Conservation (phyloP, 1,139 yeast genomes). For the Hemisphaericaspora xylofermentans region DNA sequence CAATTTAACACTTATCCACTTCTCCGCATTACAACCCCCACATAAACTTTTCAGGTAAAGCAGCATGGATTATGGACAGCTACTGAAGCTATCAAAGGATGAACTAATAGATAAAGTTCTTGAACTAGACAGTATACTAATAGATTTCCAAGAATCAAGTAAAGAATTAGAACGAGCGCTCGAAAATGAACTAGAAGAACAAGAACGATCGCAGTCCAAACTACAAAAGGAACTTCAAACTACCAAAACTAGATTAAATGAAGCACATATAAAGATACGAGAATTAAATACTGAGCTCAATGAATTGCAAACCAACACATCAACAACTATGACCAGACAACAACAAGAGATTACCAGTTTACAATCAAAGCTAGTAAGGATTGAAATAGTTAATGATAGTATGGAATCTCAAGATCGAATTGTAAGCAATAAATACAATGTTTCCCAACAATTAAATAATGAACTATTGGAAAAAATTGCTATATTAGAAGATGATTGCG, state of each 20-base stretch:
- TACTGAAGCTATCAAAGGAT: slow-evolving; percentile 20
- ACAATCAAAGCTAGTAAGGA: slow-evolving; percentile 34
- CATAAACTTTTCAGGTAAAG: neutral
- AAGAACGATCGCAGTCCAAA: slow-evolving; percentile 28
- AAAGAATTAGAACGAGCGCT: slow-evolving; percentile 45
- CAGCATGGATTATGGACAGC: slow-evolving; percentile 7
- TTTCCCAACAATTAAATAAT: slow-evolving; percentile 39
- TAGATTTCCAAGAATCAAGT: slow-evolving; percentile 45
- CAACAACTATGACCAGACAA: slow-evolving; percentile 17
- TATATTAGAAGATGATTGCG: slow-evolving; percentile 40
- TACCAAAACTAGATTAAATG: slow-evolving; percentile 9
- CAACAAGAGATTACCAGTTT: slow-evolving; percentile 25
- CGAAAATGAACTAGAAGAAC: slow-evolving; percentile 40
- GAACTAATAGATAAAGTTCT: slow-evolving; percentile 30
- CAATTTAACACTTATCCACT: neutral
- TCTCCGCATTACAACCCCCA: neutral
- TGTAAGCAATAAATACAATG: slow-evolving; percentile 29
- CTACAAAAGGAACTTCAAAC: slow-evolving; percentile 16
- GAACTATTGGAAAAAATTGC: slow-evolving; percentile 45
- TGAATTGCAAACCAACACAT: slow-evolving; percentile 20
- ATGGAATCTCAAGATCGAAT: slow-evolving; percentile 43
- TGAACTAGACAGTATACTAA: slow-evolving; percentile 37
- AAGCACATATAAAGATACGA: slow-evolving; percentile 16
- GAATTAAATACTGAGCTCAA: slow-evolving; percentile 23
- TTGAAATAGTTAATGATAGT: slow-evolving; percentile 43